A percentile compares a stretch with the other conserved stretches of the same genome.
Evolutionary conservation across 305 asterid genomes (phyloP).

Genomic region (Solanum hybrid): DNA sequence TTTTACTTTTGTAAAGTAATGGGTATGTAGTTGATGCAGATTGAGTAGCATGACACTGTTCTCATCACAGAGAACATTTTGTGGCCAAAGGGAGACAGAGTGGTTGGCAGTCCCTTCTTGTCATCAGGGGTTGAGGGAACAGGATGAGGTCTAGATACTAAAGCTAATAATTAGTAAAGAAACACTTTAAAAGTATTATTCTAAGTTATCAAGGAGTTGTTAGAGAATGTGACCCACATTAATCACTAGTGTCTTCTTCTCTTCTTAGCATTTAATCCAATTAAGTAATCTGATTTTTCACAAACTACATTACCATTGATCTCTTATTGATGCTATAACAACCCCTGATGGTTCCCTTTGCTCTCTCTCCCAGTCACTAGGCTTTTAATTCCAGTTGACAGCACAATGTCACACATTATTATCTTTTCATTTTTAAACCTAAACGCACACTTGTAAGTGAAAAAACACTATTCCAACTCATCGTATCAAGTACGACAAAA

Average conservation of each 20-base stretch:
- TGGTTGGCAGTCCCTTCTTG: background rate
- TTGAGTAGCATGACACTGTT: background rate
- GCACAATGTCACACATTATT: background rate
- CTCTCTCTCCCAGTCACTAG: background rate
- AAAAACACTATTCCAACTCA: background rate
- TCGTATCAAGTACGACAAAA: background rate
- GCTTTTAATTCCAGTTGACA: background rate
- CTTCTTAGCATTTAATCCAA: background rate
- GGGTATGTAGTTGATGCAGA: background rate
- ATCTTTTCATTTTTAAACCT: background rate
- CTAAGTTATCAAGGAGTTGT: background rate
- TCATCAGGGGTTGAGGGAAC: background rate
- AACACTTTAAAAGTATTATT: background rate
- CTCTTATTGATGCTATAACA: background rate
- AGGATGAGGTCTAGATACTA: background rate
- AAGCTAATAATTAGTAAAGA: background rate
- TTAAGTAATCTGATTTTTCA: background rate
- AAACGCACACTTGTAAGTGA: background rate
- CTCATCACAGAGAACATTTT: background rate
- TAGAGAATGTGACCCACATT: background rate
- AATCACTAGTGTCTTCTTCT: background rate
- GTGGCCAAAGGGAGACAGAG: background rate
- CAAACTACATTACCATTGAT: background rate
- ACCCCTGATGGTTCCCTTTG: background rate
- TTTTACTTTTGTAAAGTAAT: background rate